Conservation (phyloP, 345 rosid genomes). For the Chamaenerion angustifolium region DNA sequence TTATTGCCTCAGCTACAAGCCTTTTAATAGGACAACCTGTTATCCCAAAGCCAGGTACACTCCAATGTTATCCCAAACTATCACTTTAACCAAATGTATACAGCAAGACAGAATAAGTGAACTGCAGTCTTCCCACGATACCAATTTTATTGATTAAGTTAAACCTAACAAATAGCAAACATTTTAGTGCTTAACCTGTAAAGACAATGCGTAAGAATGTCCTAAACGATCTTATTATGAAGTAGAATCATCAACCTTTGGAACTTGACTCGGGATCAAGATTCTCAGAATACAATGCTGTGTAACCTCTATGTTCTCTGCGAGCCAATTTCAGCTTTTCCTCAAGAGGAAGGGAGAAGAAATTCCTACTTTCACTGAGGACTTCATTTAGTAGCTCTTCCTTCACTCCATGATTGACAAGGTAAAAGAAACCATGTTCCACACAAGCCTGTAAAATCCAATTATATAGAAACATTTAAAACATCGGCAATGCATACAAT, state of each 20-base stretch:
- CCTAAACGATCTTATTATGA: too few relatives aligned
- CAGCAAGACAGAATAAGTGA: too few relatives aligned
- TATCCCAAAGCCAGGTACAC: too few relatives aligned
- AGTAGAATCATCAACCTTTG: slow-evolving; percentile 20
- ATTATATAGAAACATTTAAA: not conserved
- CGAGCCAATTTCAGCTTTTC: slow-evolving; percentile 40
- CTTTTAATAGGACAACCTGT: too few relatives aligned
- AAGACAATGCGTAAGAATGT: not conserved
- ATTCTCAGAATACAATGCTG: slow-evolving; percentile 41
- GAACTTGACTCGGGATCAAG: slow-evolving; percentile 21
- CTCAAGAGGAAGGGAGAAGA: slow-evolving; percentile 56
- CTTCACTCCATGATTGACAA: slow-evolving; percentile 68
- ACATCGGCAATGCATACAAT: not conserved
- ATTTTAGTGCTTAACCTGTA: not conserved
- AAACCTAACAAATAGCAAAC: too few relatives aligned
- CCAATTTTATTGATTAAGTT: not conserved
- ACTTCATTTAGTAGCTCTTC: slow-evolving; percentile 31
- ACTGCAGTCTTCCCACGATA: too few relatives aligned
- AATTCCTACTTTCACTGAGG: slow-evolving; percentile 38
- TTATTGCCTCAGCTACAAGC: too few relatives aligned
- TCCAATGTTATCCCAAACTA: too few relatives aligned
- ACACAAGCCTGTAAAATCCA: slow-evolving; percentile 44
- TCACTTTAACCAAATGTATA: too few relatives aligned
- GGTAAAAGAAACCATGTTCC: slow-evolving; percentile 74
- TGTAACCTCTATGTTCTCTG: slow-evolving; percentile 45